phyloP scores from a whole-genome alignment of 192 early-diverging fungal species.

The Haplosporangium gracile region DNA sequence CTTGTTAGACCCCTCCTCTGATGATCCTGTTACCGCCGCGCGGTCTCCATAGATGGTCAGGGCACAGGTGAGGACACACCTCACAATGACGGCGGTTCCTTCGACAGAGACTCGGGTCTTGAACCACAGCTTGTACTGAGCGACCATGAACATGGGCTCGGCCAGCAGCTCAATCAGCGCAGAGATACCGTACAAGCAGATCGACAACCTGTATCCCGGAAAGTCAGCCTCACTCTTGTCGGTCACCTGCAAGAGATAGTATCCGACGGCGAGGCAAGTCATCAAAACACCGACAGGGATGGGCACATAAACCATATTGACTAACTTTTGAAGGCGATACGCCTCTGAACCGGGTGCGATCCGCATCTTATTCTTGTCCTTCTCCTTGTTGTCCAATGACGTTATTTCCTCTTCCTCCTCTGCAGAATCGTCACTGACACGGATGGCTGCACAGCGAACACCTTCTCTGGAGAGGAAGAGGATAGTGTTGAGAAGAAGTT shows the following conservation, averaged over 20 bases:
- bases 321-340: conserved; percentile 66
- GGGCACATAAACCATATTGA: conserved; percentile 83
- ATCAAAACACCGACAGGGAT: conserved; percentile 73
- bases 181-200: conserved; percentile 77
- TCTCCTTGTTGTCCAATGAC: background rate
- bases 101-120: conserved; percentile 85
- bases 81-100: conserved; percentile 79
- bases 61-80: conserved; percentile 78
- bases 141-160: conserved; percentile 89
- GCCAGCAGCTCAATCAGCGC: conserved; percentile 85
- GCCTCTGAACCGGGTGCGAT: conserved; percentile 28
- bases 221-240: conserved; percentile 14
- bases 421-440: conserved; percentile 55
- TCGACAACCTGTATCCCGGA: conserved; percentile 67
- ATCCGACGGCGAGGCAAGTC: conserved; percentile 63
- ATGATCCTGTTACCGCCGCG: conserved; percentile 14
- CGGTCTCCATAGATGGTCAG: conserved; percentile 68
- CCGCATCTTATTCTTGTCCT: background rate
- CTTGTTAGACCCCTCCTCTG: conserved; percentile 28
- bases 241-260: conserved; percentile 63
- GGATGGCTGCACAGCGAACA: conserved; percentile 78
- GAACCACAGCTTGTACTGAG: conserved; percentile 80
- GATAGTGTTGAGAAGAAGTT: conserved; percentile 90
- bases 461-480: conserved; percentile 92
- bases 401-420: conserved; percentile 29